Evolutionary conservation across 73 alveolate species (phyloP).

Genomic region (Durusdinium trenchii): DNA sequence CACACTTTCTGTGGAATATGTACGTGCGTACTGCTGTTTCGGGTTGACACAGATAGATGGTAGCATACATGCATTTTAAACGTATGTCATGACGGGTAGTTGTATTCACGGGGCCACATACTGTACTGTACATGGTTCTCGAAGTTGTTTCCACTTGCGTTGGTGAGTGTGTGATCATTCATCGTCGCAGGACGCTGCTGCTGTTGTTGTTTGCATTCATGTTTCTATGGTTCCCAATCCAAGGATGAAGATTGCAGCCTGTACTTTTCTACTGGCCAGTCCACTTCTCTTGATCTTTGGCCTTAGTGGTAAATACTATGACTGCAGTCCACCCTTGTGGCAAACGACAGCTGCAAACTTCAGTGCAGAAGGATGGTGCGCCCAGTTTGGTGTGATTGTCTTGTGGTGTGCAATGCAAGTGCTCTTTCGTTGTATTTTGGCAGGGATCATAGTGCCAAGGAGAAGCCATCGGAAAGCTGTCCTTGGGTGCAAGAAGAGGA

Average conservation of each 20-base stretch:
- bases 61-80: too few species aligned
- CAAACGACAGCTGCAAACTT: conserved; percentile 30
- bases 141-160: too few species aligned
- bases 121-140: too few species aligned
- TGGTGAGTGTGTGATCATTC: too few species aligned
- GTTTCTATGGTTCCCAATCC: neutral
- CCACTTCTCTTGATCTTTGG: neutral
- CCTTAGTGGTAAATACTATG: neutral
- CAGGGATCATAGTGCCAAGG: neutral
- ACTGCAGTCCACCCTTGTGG: conserved; percentile 53
- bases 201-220: too few species aligned
- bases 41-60: neutral
- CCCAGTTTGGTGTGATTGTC: neutral
- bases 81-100: too few species aligned
- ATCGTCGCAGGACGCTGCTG: too few species aligned
- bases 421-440: conserved; percentile 26
- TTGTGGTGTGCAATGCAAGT: conserved; percentile 55
- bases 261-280: neutral
- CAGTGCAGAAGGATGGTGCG: neutral
- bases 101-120: too few species aligned
- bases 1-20: neutral
- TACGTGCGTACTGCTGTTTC: neutral
- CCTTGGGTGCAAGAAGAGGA: neutral
- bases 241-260: neutral
- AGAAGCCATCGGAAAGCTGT: neutral